phyloP scores from a whole-genome alignment of 768 basidiomycete genomes.

The Dentipellis sp. region DNA sequence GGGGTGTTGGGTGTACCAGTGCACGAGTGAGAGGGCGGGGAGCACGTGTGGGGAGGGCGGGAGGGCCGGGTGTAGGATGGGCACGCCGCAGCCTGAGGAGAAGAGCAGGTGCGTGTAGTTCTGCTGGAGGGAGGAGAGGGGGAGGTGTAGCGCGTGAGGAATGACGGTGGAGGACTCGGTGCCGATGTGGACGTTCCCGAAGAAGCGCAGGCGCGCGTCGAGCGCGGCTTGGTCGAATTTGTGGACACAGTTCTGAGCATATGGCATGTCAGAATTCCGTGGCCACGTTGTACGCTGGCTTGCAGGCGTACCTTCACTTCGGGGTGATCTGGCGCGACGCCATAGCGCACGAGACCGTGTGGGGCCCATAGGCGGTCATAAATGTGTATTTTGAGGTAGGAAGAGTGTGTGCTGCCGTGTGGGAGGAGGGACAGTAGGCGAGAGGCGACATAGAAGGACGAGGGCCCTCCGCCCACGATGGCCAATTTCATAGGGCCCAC shows the following conservation, averaged over 20 bases:
- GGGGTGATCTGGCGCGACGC: slow-evolving; percentile 96
- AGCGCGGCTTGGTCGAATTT: slow-evolving; percentile 80
- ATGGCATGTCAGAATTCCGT: not conserved
- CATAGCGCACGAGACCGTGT: slow-evolving; percentile 90
- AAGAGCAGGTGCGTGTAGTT: slow-evolving; percentile 85
- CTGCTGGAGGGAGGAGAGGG: slow-evolving; percentile 48
- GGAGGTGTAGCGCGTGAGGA: slow-evolving; percentile 44
- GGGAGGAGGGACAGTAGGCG: slow-evolving; percentile 65
- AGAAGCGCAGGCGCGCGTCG: slow-evolving; percentile 82
- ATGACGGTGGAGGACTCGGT: slow-evolving; percentile 28
- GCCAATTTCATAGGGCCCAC: slow-evolving; percentile 57
- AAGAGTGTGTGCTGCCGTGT: slow-evolving; percentile 24
- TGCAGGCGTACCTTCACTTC: slow-evolving; percentile 75
- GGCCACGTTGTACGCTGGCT: not conserved
- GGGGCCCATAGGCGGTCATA: slow-evolving; percentile 93
- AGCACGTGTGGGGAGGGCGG: slow-evolving; percentile 41
- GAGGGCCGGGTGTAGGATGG: slow-evolving; percentile 46
- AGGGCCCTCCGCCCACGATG: slow-evolving; percentile 89
- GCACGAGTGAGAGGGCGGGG: slow-evolving; percentile 78
- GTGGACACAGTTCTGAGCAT: slow-evolving; percentile 80
- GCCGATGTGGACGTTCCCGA: slow-evolving; percentile 77
- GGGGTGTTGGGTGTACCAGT: slow-evolving; percentile 96
- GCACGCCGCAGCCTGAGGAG: slow-evolving; percentile 74
- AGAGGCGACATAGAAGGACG: slow-evolving; percentile 92
- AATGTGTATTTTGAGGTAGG: slow-evolving; percentile 59